Conservation (phyloP, 345 rosid genomes). For the Nephelium lappaceum region DNA sequence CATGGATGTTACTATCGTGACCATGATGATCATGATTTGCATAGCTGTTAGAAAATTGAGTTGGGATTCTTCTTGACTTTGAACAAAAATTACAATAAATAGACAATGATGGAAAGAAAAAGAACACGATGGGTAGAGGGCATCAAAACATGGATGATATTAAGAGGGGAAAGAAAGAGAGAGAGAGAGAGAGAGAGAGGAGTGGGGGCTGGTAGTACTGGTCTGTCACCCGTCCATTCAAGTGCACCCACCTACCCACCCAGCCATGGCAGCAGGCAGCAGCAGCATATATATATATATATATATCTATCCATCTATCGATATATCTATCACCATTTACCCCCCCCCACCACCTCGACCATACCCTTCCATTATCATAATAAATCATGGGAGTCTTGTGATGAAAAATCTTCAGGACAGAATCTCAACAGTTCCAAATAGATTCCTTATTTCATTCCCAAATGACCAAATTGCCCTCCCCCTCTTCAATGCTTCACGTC, state of each 20-base stretch:
- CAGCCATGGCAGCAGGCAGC: background rate
- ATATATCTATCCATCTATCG: background rate
- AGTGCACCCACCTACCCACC: slow-evolving; percentile 20
- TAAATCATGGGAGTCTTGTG: background rate
- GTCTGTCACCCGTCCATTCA: slow-evolving; percentile 29
- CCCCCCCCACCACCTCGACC: background rate
- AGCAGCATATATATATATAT: background rate
- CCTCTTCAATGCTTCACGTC: slow-evolving; percentile 9
- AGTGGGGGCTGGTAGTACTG: slow-evolving; percentile 17
- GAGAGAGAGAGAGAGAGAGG: background rate
- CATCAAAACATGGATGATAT: slow-evolving; percentile 16
- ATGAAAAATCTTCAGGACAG: slow-evolving; percentile 44
- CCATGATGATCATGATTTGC: background rate
- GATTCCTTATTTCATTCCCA: slow-evolving; percentile 23
- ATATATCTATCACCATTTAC: background rate
- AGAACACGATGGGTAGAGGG: background rate
- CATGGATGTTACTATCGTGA: background rate
- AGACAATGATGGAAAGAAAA: background rate
- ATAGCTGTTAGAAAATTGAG: background rate
- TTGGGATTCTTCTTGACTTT: background rate
- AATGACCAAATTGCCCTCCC: slow-evolving; percentile 12
- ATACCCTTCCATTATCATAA: slow-evolving; percentile 12
- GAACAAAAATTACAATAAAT: background rate
- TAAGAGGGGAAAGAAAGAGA: background rate
- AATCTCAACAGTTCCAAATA: slow-evolving; percentile 52